These are phyloP conservation scores for Pseudogymnoascus sp. DNA, from an alignment of 2,329 filamentous ascomycete genomes.

Conservation along the genomic window DNA sequence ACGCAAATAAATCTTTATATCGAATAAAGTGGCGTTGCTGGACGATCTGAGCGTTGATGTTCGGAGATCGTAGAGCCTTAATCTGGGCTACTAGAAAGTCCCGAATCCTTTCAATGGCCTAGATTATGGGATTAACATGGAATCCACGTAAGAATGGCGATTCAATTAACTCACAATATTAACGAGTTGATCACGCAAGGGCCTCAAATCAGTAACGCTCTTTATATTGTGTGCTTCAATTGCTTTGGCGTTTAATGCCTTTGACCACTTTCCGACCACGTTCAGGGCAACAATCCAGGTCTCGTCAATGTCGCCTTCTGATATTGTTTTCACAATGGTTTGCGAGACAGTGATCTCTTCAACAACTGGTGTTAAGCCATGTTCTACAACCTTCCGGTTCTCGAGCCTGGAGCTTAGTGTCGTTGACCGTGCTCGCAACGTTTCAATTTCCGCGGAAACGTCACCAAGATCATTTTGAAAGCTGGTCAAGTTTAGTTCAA, in stretches of 20 bases:
- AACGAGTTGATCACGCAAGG: slow-evolving; percentile 74
- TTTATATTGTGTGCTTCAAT: slow-evolving; percentile 58
- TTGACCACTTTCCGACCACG: slow-evolving; percentile 73
- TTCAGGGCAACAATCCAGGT: slow-evolving; percentile 74
- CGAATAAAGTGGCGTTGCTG: slow-evolving; percentile 86
- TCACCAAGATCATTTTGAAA: slow-evolving; percentile 89
- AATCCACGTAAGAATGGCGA: slow-evolving; percentile 9
- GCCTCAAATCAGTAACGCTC: slow-evolving; percentile 74
- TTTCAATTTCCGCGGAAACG: slow-evolving; percentile 93
- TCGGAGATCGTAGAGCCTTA: slow-evolving; percentile 85
- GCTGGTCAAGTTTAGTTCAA: slow-evolving; percentile 83
- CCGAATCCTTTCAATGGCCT: slow-evolving; percentile 87
- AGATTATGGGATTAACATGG: slow-evolving; percentile 16
- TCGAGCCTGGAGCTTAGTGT: slow-evolving; percentile 77
- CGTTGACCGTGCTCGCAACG: slow-evolving; percentile 76
- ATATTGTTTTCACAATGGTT: slow-evolving; percentile 72
- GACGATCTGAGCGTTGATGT: slow-evolving; percentile 94
- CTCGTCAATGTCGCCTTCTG: slow-evolving; percentile 83
- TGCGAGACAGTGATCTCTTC: slow-evolving; percentile 89
- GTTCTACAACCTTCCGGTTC: slow-evolving; percentile 84
- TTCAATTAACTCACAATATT: slow-evolving; percentile 51
- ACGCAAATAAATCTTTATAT: slow-evolving; percentile 81
- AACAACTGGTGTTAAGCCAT: slow-evolving; percentile 75
- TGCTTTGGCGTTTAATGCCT: slow-evolving; percentile 59
- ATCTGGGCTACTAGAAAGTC: slow-evolving; percentile 94